Conservation (phyloP, 1,284 basidiomycete species). For the Cryptococcus sp. region DNA sequence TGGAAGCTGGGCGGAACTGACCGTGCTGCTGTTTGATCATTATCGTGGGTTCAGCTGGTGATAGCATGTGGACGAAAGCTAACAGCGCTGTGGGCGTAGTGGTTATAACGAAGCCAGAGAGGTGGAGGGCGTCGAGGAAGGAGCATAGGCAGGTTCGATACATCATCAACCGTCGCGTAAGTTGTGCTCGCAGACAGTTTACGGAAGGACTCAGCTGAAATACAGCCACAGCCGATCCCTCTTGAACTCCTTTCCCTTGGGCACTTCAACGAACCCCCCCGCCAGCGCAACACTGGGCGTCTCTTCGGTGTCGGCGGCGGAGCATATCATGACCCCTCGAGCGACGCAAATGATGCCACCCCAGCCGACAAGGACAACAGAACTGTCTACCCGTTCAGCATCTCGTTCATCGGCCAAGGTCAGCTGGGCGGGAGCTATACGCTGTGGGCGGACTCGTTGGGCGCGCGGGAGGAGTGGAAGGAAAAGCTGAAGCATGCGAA, state of each 20-base stretch:
- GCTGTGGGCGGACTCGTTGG: slow-evolving; percentile 75
- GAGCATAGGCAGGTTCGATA: slow-evolving; percentile 50
- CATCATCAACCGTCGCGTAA: slow-evolving; percentile 66
- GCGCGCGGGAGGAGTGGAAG: slow-evolving; percentile 80
- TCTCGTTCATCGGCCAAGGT: slow-evolving; percentile 79
- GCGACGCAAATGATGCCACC: not conserved
- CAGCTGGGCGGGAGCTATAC: slow-evolving; percentile 75
- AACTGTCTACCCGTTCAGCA: slow-evolving; percentile 63
- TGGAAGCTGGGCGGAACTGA: slow-evolving; percentile 78
- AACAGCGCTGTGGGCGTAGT: slow-evolving; percentile 54
- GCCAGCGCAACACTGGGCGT: slow-evolving; percentile 33
- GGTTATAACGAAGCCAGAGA: slow-evolving; percentile 78
- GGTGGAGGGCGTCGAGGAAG: slow-evolving; percentile 66
- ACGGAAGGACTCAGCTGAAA: not conserved
- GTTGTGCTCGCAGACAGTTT: slow-evolving; percentile 27
- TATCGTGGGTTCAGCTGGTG: slow-evolving; percentile 62
- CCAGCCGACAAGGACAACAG: slow-evolving; percentile 14
- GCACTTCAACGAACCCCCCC: slow-evolving; percentile 62
- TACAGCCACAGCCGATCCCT: slow-evolving; percentile 67
- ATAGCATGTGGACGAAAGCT: not conserved
- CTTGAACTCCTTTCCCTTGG: slow-evolving; percentile 77
- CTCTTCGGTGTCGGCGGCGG: slow-evolving; percentile 41
- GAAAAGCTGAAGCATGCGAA: slow-evolving; percentile 83
- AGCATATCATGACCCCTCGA: slow-evolving; percentile 10
- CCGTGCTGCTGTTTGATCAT: slow-evolving; percentile 86